These are phyloP conservation scores for Serpula lacrymans DNA, from an alignment of 768 basidiomycete species.

Conservation along the genomic window DNA sequence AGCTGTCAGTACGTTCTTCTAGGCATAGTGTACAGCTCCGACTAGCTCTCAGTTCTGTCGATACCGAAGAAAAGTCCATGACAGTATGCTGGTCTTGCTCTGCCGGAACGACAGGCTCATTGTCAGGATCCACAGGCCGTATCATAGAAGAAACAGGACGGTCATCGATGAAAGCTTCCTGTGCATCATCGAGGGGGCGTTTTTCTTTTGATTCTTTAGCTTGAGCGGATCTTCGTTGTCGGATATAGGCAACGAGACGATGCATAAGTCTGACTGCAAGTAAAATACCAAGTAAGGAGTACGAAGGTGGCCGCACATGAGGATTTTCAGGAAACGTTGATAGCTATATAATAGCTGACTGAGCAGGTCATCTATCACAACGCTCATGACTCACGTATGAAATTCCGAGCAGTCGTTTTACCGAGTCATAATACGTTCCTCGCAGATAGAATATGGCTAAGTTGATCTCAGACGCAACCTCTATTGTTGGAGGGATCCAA, in stretches of 20 bases:
- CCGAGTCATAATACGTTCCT: slow-evolving; percentile 75
- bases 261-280: slow-evolving; percentile 62
- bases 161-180: slow-evolving; percentile 54
- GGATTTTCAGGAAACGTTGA: slow-evolving; percentile 71
- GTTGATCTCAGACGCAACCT: slow-evolving; percentile 65
- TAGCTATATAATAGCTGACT: slow-evolving; percentile 41
- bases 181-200: slow-evolving; percentile 23
- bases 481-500: slow-evolving; percentile 47
- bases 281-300: slow-evolving; percentile 79
- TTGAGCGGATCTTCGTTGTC: slow-evolving; percentile 23
- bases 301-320: slow-evolving; percentile 74
- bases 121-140: slow-evolving; percentile 47
- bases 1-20: slow-evolving; percentile 79
- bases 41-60: slow-evolving; percentile 47
- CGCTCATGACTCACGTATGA: slow-evolving; percentile 52
- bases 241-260: slow-evolving; percentile 50
- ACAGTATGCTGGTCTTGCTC: slow-evolving; percentile 71
- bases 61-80: slow-evolving; percentile 56
- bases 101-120: slow-evolving; percentile 50
- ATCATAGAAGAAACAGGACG: slow-evolving; percentile 58
- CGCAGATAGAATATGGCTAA: slow-evolving; percentile 77
- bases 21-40: slow-evolving; percentile 81
- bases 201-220: slow-evolving; percentile 32
- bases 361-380: neutral
- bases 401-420: slow-evolving; percentile 64